Base-by-base conservation (phyloP, 306 rosid genomes). In the Abrus precatorius region DNA sequence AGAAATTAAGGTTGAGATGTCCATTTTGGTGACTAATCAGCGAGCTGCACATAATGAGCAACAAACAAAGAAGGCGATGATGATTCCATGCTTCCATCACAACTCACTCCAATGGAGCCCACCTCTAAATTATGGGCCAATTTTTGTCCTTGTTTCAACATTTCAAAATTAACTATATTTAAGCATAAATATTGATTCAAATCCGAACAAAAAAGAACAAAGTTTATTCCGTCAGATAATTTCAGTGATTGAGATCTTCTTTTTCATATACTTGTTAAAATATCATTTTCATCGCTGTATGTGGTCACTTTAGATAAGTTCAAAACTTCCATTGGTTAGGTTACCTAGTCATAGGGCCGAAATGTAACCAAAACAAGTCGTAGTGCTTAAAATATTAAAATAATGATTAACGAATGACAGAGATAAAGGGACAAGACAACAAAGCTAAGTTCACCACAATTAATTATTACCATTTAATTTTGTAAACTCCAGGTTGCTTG, bases 1-100 rank as follows among this genome's bases (percentile, higher is more conserved):
- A 63, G 28, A 34, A 34, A 72, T 20, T 60, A 75, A 60, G 69
- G 69, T 43, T 75, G 56, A 44, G 27, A 44, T 38, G 59, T 60
- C 59, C 20, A 7, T 59, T 45, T 75, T 60, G 80, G 47, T 60
- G 59, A 74, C 41, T 40, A 40, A 41, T 56, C 33, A 28, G 10
- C 28, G 59, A 56, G 29, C n/a, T 36, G 40, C 3, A 20, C 71
- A 29, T 4, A 36, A 2, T 30, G 30, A 57, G 9, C 9, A 28
- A 57, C 56, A 57, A 74, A 49, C 68, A 28, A 30, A 41, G 69
- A 57, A 57, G 57, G n/a, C 10, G 10, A 57, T 38, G 7, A 40
- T 28, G 45, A 11, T 66, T 33, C 13, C 60, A 30, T 78, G n/a
- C 43, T 50, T 78, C 45, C 69, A 57, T 44, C 69, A 44, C 30